Evolutionary conservation across 2,329 filamentous ascomycete species (phyloP).

Genomic region (Paraphaeosphaeria minitans): DNA sequence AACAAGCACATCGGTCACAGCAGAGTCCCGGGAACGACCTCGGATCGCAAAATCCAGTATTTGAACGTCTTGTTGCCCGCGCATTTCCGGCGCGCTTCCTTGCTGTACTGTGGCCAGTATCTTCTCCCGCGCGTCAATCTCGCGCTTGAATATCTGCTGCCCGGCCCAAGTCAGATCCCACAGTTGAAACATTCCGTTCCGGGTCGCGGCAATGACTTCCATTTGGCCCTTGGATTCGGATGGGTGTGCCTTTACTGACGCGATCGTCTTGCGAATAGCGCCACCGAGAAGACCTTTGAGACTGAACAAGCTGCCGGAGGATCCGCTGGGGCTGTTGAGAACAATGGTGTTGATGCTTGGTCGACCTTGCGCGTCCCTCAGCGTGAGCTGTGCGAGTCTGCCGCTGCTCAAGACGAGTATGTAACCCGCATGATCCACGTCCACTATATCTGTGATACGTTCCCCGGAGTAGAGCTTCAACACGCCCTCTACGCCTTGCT

Average conservation of each 20-base stretch:
- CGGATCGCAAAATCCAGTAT: conserved; percentile 81
- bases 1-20: conserved; percentile 31
- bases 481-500: conserved; percentile 75
- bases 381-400: conserved; percentile 81
- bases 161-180: conserved; percentile 92
- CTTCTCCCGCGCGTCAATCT: conserved; percentile 70
- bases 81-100: conserved; percentile 54
- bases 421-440: conserved; percentile 86
- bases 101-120: conserved; percentile 67
- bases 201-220: conserved; percentile 79
- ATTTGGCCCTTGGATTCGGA: conserved; percentile 79
- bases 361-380: conserved; percentile 86
- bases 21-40: conserved; percentile 43
- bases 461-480: conserved; percentile 82
- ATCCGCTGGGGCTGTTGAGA: conserved; percentile 62
- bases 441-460: conserved; percentile 74
- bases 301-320: conserved; percentile 77
- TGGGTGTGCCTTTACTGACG: conserved; percentile 76
- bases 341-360: conserved; percentile 80
- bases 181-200: conserved; percentile 76
- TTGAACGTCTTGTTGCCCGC: conserved; percentile 65
- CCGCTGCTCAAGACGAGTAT: conserved; percentile 84
- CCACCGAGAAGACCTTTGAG: conserved; percentile 76
- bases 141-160: conserved; percentile 74
- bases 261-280: conserved; percentile 75